Base-by-base conservation (phyloP, 2,329 filamentous ascomycete genomes). In the Epichloe typhina region DNA sequence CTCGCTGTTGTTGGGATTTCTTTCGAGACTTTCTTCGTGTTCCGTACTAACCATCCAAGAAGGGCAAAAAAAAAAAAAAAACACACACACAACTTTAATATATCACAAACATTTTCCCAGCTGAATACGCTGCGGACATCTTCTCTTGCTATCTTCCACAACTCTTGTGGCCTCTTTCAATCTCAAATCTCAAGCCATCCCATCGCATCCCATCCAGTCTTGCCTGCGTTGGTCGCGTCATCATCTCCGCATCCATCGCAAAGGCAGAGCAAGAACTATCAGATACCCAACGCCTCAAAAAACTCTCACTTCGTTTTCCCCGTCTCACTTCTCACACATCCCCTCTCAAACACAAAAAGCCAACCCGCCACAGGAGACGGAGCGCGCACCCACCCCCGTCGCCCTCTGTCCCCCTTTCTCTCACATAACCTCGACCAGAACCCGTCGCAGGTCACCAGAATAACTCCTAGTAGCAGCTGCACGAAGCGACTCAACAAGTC, bases 91-190 rank as follows among this genome's bases (percentile, higher is more conserved):
- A 31, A 43, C 23, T 23, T 50, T 51, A 51, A 51, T 51, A 51
- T 51, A 51, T 33, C 38, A 50, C 49, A 50, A 36, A 51, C 26
- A n/a, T 43, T 49, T 42, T 31, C 47, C 31, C 47, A 44, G 47
- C 47, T 49, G 40, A 44, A 49, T 38, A n/a, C 42, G 47, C 47
- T 49, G 47, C 17, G 40, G 40, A 39, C 47, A 39, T 38, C 26
- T 44, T 31, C 26, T 31, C 26, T 37, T 49, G 47, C 47, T 17
- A n/a, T 49, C 40, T 21, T 33, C 26, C 19, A 19, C 40, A 19
- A 17, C n/a, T 37, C 26, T 40, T 48, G 35, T 23, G 35, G 13
- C 38, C 26, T 21, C 11, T 19, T 19, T 19, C 11, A 21, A 23
- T 43, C 17, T 13, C 19, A 7, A 26, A 17, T 26, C 23, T 41